Conservation (phyloP, 2,329 filamentous ascomycete genomes). For the Sphaerulina vaccinii region DNA sequence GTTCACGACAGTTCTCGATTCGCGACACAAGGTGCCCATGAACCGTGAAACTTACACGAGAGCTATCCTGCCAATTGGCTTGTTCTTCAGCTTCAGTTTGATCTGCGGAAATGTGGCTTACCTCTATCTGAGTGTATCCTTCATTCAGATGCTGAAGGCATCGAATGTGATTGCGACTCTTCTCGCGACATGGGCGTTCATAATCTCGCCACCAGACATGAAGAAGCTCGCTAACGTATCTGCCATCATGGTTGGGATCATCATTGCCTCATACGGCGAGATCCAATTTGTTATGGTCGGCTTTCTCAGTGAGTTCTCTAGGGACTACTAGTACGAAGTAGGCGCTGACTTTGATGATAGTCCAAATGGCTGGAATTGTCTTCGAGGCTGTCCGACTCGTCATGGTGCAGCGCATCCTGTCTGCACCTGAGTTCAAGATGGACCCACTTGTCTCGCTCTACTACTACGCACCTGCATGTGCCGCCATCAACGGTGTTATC, state of each 20-base stretch:
- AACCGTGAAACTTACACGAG: constrained; percentile 88
- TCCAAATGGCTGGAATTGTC: constrained; percentile 73
- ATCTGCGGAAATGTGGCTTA: constrained; percentile 97
- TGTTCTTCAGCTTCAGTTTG: constrained; percentile 94
- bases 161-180: constrained; percentile 93
- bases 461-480: constrained; percentile 85
- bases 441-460: constrained; percentile 87
- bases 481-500: constrained; percentile 73
- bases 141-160: constrained; percentile 99
- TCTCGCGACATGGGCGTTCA: constrained; percentile 82
- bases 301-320: constrained; percentile 51
- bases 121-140: constrained; percentile 89
- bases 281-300: constrained; percentile 85
- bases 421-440: constrained; percentile 86
- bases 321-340: too few species aligned
- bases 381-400: constrained; percentile 82
- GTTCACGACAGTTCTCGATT: constrained; percentile 86
- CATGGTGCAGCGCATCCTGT: constrained; percentile 80
- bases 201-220: constrained; percentile 78
- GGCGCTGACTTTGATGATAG: constrained; percentile 37
- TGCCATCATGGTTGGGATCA: constrained; percentile 88
- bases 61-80: constrained; percentile 88
- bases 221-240: constrained; percentile 90
- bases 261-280: constrained; percentile 92
- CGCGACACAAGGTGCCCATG: constrained; percentile 96